Percentiles rank a stretch among this genome's conserved stretches.
These are phyloP conservation scores for Fusarium sp. DNA, from an alignment of 2,329 filamentous ascomycete genomes.

Conservation along the genomic window DNA sequence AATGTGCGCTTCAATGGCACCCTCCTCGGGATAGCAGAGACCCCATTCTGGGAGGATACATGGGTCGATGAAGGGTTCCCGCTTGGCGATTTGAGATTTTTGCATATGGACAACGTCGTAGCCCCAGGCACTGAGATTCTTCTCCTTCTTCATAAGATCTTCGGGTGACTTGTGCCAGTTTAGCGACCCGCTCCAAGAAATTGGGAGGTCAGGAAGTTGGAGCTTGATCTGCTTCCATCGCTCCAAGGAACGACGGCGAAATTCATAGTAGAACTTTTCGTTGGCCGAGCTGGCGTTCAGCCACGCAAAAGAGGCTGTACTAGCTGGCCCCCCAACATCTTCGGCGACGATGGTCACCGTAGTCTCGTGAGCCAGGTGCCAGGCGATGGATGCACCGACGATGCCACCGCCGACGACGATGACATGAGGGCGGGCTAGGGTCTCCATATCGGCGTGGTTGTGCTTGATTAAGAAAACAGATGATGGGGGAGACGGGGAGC, in stretches of 20 bases:
- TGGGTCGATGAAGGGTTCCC: constrained; percentile 1
- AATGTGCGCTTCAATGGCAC: constrained; percentile 25
- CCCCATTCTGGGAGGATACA: constrained; percentile 4
- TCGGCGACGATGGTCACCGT: constrained; percentile 25
- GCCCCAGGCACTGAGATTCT: constrained; percentile 11
- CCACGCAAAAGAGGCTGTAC: constrained; percentile 26
- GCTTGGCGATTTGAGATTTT: not conserved
- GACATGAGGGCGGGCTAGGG: constrained; percentile 7
- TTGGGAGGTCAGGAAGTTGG: constrained; percentile 10
- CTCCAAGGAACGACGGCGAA: constrained; percentile 21
- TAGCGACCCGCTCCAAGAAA: constrained; percentile 26
- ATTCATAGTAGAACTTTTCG: constrained; percentile 19
- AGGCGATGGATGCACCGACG: constrained; percentile 27
- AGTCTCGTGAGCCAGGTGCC: constrained; percentile 19
- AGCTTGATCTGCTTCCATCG: constrained; percentile 20
- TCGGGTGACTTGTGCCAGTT: constrained; percentile 24
- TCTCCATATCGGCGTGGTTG: not conserved
- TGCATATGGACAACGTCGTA: constrained; percentile 1
- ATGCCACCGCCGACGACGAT: constrained; percentile 28
- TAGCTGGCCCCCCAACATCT: constrained; percentile 22
- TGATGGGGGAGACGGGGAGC: not conserved
- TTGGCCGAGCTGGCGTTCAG: constrained; percentile 23
- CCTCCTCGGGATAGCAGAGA: constrained; percentile 15
- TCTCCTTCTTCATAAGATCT: not conserved
- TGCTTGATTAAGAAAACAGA: not conserved